Conservation (phyloP, 2,329 filamentous ascomycete species). For the Beauveria pseudobassiana region DNA sequence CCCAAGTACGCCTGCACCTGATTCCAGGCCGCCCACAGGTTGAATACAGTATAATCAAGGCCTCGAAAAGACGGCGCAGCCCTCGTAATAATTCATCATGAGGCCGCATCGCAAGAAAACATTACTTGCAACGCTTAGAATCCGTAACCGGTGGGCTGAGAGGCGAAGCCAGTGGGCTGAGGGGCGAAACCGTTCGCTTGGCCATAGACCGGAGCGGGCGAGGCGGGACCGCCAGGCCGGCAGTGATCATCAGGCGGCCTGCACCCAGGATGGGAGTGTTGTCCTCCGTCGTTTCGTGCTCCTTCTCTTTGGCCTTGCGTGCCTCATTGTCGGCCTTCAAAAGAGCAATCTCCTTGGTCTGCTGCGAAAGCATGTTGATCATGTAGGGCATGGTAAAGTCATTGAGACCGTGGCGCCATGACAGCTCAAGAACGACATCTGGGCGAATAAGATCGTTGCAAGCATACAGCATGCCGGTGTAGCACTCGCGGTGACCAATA, state of each 20-base stretch:
- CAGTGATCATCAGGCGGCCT: conserved; percentile 89
- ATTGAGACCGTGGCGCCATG: conserved; percentile 87
- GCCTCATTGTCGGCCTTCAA: conserved; percentile 96
- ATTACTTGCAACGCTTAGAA: conserved; percentile 33
- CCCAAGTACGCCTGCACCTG: neutral
- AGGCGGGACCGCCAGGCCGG: conserved; percentile 57
- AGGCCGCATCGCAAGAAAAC: neutral
- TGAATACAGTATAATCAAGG: conserved; percentile 3
- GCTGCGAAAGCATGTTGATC: conserved; percentile 95
- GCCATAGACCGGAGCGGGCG: conserved; percentile 56
- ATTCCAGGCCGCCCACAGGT: neutral
- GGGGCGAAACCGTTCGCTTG: conserved; percentile 85
- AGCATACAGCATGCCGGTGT: conserved; percentile 98
- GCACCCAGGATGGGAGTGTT: conserved; percentile 88
- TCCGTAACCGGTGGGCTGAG: conserved; percentile 77
- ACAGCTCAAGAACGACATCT: conserved; percentile 88
- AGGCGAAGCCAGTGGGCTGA: conserved; percentile 80
- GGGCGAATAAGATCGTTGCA: conserved; percentile 96
- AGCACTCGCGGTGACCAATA: conserved; percentile 97
- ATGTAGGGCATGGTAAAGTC: conserved; percentile 99
- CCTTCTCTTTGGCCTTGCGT: conserved; percentile 68
- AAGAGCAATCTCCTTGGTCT: conserved; percentile 74
- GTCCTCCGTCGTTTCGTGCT: conserved; percentile 78
- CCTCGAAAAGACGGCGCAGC: neutral
- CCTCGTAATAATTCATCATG: neutral